Percentiles rank a stretch among this genome's conserved stretches.
These are phyloP conservation scores for Niveomyces coronatus DNA, from an alignment of 2,329 filamentous ascomycete genomes.

Conservation along the genomic window DNA sequence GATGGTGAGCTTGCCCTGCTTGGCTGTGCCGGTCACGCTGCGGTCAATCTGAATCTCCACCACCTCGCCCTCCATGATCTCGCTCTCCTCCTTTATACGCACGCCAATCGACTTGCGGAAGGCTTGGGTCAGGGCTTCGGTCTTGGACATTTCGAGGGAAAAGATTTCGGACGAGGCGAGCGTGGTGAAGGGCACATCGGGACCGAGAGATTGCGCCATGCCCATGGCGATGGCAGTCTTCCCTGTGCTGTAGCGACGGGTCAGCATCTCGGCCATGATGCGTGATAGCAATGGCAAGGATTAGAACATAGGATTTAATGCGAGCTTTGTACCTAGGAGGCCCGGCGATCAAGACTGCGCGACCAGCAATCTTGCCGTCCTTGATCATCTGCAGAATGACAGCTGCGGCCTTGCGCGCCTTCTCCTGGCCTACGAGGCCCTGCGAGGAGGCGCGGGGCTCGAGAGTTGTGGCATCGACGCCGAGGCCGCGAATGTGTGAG, in stretches of 20 bases:
- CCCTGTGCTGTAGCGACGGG: constrained; percentile 55
- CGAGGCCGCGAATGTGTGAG: constrained; percentile 93
- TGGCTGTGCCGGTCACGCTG: constrained; percentile 90
- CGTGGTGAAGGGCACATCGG: constrained; percentile 94
- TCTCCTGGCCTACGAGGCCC: constrained; percentile 90
- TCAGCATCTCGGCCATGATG: neutral
- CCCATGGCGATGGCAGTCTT: constrained; percentile 99
- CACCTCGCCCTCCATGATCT: constrained; percentile 98
- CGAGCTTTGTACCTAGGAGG: constrained; percentile 64
- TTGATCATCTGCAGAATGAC: constrained; percentile 98
- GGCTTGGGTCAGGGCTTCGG: constrained; percentile 94
- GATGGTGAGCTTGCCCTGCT: constrained; percentile 98
- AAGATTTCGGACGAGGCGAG: constrained; percentile 96
- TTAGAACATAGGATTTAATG: too few relatives aligned
- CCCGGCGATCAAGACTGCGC: constrained; percentile 88
- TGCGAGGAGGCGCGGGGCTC: constrained; percentile 80
- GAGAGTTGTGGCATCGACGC: constrained; percentile 83
- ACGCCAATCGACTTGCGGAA: constrained; percentile 98
- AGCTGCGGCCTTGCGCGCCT: constrained; percentile 90
- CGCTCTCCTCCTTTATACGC: constrained; percentile 96
- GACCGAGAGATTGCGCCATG: constrained; percentile 90
- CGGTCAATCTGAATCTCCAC: constrained; percentile 98
- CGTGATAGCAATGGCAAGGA: neutral
- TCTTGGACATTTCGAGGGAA: constrained; percentile 98
- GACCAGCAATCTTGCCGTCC: constrained; percentile 94